Evolutionary conservation across 78 protist genomes (phyloP).

Genomic region (Planoprotostelium fungivorum): DNA sequence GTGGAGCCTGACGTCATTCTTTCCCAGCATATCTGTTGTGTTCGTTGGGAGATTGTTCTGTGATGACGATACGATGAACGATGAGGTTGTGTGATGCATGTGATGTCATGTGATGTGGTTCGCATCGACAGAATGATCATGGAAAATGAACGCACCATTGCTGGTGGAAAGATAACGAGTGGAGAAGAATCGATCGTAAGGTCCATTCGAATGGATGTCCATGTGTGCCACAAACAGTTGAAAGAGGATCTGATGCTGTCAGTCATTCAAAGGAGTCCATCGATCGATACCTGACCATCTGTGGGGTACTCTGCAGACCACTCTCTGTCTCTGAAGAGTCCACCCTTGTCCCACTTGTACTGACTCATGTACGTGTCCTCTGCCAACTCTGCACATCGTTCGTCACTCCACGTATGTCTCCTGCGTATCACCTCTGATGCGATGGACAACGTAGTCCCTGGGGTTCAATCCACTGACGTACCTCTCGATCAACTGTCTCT

Average conservation of each 20-base stretch:
- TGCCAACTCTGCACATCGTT: not conserved
- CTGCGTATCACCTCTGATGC: not conserved
- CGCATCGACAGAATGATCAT: not conserved
- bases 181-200: not conserved
- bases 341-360: not conserved
- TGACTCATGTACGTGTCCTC: not conserved
- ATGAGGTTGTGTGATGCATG: too few relatives aligned
- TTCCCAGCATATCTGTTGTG: not conserved
- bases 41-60: too few relatives aligned
- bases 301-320: not conserved
- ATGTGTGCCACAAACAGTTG: not conserved
- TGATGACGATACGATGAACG: too few relatives aligned
- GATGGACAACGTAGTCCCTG: not conserved
- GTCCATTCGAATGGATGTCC: not conserved
- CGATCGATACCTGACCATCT: not conserved
- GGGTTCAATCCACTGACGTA: not conserved
- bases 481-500: not conserved
- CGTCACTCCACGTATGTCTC: not conserved
- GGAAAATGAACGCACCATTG: not conserved
- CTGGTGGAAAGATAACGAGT: not conserved
- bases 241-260: not conserved
- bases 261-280: not conserved
- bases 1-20: not conserved
- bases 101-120: too few relatives aligned
- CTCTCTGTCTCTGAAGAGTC: not conserved